Evolutionary conservation across 331 rosid species (phyloP).

Genomic region (Malus hybrid): DNA sequence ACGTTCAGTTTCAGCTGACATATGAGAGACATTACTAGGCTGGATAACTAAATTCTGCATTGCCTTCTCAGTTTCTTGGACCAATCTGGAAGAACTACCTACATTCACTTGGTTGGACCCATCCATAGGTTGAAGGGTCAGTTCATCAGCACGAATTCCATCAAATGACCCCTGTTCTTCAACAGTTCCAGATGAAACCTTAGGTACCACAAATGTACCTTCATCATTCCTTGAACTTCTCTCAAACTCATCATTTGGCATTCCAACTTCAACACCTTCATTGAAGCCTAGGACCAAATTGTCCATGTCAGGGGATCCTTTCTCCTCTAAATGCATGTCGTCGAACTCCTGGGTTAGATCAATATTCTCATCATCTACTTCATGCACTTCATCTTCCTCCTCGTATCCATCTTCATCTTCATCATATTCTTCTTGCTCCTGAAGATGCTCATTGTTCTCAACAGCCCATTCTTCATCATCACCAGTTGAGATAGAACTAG

Average conservation of each 20-base stretch:
- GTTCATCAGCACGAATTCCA: constrained; percentile 29
- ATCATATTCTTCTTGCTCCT: constrained; percentile 94
- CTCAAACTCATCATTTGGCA: constrained; percentile 85
- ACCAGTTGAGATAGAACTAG: constrained; percentile 42
- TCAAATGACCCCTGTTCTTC: constrained; percentile 49
- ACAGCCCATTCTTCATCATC: constrained; percentile 91
- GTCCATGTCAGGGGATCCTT: constrained; percentile 63
- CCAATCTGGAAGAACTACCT: constrained; percentile 40
- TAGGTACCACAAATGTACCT: constrained; percentile 27
- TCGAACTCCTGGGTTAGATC: constrained; percentile 51
- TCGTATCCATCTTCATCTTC: constrained; percentile 85
- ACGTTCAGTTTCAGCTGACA: constrained; percentile 30
- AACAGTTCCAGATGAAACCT: constrained; percentile 27
- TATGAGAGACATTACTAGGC: constrained; percentile 32
- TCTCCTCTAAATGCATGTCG: constrained; percentile 63
- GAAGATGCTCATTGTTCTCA: constrained; percentile 68
- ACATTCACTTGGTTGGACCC: constrained; percentile 39
- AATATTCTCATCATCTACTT: constrained; percentile 59
- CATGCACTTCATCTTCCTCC: constrained; percentile 95
- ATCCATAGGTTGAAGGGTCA: constrained; percentile 35
- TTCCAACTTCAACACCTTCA: constrained; percentile 89
- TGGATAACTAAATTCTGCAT: constrained; percentile 39
- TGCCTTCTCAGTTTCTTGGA: constrained; percentile 54
- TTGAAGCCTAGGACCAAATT: constrained; percentile 83
- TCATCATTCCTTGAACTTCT: constrained; percentile 47